Evolutionary conservation across 441 rosid genomes (phyloP).

Genomic region (Bruguiera hainesii): DNA sequence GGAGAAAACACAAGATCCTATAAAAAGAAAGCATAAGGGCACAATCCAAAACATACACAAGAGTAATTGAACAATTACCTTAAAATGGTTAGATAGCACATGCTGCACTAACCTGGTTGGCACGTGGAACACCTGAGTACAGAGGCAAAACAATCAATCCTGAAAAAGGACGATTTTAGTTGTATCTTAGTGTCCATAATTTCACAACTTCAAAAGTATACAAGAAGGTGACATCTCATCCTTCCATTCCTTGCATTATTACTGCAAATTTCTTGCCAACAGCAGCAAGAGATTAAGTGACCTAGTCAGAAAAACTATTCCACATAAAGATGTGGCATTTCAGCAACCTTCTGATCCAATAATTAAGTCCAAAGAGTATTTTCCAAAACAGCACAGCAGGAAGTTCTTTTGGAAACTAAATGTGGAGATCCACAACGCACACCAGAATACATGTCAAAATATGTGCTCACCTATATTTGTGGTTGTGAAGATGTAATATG

Average conservation of each 20-base stretch:
- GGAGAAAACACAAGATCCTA: conserved; percentile 88
- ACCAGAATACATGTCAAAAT: conserved; percentile 1
- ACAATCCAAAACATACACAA: conserved; percentile 12
- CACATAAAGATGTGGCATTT: too few species aligned
- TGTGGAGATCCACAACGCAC: not conserved
- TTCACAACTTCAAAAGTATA: too few species aligned
- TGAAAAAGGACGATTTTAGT: conserved; percentile 30
- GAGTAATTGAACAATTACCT: conserved; percentile 13
- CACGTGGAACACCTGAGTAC: conserved; percentile 85
- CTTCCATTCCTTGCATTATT: too few species aligned
- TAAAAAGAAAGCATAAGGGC: conserved; percentile 13
- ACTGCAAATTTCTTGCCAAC: too few species aligned
- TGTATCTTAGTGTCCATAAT: too few species aligned
- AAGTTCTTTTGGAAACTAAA: conserved; percentile 5
- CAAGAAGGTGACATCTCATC: too few species aligned
- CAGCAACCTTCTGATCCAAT: too few species aligned
- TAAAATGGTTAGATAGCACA: conserved; percentile 3
- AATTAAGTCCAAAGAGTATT: too few species aligned
- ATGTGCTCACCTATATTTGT: not conserved
- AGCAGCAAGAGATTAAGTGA: too few species aligned
- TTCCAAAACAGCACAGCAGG: not conserved
- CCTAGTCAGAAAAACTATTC: too few species aligned
- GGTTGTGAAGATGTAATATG: not conserved
- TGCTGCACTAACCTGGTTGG: conserved; percentile 60
- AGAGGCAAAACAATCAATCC: conserved; percentile 79